phyloP scores from a whole-genome alignment of 73 alveolate genomes.

The Stentor roeselii region DNA sequence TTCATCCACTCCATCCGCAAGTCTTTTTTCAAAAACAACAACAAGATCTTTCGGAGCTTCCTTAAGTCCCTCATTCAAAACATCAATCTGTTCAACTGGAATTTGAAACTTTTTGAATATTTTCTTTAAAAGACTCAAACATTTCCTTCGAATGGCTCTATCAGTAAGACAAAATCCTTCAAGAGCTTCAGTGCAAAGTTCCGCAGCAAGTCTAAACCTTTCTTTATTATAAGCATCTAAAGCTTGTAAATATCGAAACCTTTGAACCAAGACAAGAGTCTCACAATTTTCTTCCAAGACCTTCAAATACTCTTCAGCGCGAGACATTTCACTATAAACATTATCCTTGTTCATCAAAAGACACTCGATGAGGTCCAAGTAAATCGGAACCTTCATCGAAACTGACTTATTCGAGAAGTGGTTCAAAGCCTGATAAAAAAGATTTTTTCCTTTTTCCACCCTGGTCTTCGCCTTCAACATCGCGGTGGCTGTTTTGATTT shows the following conservation, averaged over 20 bases:
- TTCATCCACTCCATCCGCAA: not conserved
- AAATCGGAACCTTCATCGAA: not conserved
- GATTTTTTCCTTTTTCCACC: not conserved
- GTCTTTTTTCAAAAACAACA: not conserved
- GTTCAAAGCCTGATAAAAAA: constrained; percentile 6
- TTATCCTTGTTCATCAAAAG: not conserved
- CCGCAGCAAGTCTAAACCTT: not conserved
- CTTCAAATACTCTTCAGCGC: not conserved
- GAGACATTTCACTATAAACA: not conserved
- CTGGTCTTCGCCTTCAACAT: not conserved
- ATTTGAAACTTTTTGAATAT: not conserved
- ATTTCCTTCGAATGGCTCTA: not conserved
- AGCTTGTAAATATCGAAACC: not conserved
- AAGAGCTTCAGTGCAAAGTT: not conserved
- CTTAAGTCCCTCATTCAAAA: not conserved
- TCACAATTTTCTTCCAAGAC: not conserved
- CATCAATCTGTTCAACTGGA: not conserved
- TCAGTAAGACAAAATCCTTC: not conserved
- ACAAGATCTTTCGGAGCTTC: not conserved
- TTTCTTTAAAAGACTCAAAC: not conserved
- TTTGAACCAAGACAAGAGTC: not conserved
- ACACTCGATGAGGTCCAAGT: not conserved
- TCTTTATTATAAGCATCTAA: not conserved
- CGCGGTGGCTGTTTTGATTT: not conserved
- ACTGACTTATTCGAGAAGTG: not conserved